phyloP scores from a whole-genome alignment of 2,329 filamentous ascomycete genomes.

The Alternaria sp. region DNA sequence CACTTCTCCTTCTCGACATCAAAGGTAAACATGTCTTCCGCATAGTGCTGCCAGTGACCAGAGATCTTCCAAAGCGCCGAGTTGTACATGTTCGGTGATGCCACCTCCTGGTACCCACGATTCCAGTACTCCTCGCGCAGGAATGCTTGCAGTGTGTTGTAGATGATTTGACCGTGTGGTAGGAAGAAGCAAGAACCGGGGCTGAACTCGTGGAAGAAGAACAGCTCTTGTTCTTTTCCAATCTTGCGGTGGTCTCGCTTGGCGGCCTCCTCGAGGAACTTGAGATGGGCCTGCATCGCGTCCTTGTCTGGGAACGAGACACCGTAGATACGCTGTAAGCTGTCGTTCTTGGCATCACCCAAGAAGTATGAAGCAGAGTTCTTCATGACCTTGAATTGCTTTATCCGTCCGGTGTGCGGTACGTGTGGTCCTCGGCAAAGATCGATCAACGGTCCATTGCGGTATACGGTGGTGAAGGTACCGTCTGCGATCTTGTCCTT shows the following conservation, averaged over 20 bases:
- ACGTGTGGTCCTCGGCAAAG: slow-evolving; percentile 95
- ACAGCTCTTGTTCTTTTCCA: slow-evolving; percentile 94
- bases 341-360: slow-evolving; percentile 92
- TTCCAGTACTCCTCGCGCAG: slow-evolving; percentile 90
- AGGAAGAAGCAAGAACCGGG: slow-evolving; percentile 93
- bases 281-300: slow-evolving; percentile 89
- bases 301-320: slow-evolving; percentile 98
- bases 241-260: slow-evolving; percentile 96
- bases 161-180: slow-evolving; percentile 91
- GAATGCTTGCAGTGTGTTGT: slow-evolving; percentile 85
- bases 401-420: slow-evolving; percentile 90
- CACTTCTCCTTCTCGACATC: slow-evolving; percentile 83
- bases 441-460: slow-evolving; percentile 93
- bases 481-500: slow-evolving; percentile 89
- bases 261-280: slow-evolving; percentile 96
- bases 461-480: slow-evolving; percentile 92
- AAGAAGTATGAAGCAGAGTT: slow-evolving; percentile 90
- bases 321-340: slow-evolving; percentile 94
- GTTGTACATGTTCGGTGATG: slow-evolving; percentile 97
- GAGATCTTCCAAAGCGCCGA: slow-evolving; percentile 92
- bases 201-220: slow-evolving; percentile 95
- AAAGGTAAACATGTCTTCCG: slow-evolving; percentile 96
- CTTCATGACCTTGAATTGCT: slow-evolving; percentile 94
- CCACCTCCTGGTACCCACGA: slow-evolving; percentile 93
- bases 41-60: slow-evolving; percentile 91